Conservation (phyloP, 2,329 filamentous ascomycete species). For the Cercospora berteroae region DNA sequence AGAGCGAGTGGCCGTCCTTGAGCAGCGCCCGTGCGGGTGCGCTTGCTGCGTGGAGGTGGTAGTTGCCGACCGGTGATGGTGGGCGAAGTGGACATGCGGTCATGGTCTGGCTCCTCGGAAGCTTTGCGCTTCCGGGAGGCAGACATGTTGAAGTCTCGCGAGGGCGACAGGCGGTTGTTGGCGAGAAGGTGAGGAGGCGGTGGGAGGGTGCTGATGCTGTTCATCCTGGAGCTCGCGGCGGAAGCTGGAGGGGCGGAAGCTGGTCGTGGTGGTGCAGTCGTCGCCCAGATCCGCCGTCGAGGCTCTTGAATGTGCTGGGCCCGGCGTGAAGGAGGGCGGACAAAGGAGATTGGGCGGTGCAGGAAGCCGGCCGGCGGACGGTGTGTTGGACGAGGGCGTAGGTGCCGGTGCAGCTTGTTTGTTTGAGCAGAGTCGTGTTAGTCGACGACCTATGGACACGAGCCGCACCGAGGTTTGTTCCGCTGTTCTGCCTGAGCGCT, state of each 20-base stretch:
- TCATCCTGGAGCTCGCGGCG: conserved; percentile 48
- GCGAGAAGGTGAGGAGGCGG: conserved; percentile 61
- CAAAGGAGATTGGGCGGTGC: not conserved
- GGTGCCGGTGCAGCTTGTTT: not conserved
- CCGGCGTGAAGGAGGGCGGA: not conserved
- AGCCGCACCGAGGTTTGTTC: not conserved
- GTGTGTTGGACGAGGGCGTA: not conserved
- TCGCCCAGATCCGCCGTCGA: not conserved
- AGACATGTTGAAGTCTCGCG: conserved; percentile 46
- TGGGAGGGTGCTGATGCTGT: conserved; percentile 59
- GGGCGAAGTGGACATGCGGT: conserved; percentile 89
- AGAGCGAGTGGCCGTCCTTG: conserved; percentile 62
- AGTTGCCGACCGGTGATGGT: conserved; percentile 69
- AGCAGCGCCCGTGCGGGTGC: conserved; percentile 65
- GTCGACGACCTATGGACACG: not conserved
- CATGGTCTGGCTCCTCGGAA: conserved; percentile 64
- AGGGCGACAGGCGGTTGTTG: conserved; percentile 59
- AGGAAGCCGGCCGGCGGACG: not conserved
- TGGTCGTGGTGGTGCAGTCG: not conserved
- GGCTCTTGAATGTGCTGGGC: not conserved
- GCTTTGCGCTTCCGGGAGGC: conserved; percentile 79
- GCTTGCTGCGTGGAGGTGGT: conserved; percentile 58
- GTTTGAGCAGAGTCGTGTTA: not conserved
- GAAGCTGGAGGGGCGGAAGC: not conserved
- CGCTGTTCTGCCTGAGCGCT: not conserved